phyloP scores from a whole-genome alignment of 768 basidiomycete genomes.

The Megacollybia marginata region DNA sequence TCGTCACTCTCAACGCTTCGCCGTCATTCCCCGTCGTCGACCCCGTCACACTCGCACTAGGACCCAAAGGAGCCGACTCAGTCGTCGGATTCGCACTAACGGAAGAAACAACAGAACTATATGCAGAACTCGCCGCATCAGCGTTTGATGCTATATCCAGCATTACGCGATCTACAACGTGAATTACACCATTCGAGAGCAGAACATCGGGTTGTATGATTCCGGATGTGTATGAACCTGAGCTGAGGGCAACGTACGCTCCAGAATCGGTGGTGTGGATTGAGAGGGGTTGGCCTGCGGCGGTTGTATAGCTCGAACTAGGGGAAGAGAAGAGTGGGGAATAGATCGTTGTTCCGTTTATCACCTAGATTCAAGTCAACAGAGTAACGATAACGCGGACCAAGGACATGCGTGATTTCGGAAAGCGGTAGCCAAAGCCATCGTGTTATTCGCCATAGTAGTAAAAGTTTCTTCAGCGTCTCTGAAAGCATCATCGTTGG shows the following conservation, averaged over 20 bases:
- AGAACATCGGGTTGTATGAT: slow-evolving; percentile 56
- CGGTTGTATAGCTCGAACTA: slow-evolving; percentile 36
- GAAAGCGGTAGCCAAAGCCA: slow-evolving; percentile 37
- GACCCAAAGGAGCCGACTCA: too few species aligned
- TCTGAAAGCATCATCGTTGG: slow-evolving; percentile 43
- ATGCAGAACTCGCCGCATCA: slow-evolving; percentile 47
- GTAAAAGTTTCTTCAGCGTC: slow-evolving; percentile 24
- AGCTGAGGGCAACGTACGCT: slow-evolving; percentile 36
- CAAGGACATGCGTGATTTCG: slow-evolving; percentile 49
- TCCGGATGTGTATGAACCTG: slow-evolving; percentile 31
- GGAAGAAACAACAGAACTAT: slow-evolving; percentile 15
- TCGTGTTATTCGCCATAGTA: slow-evolving; percentile 33
- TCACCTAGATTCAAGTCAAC: slow-evolving; percentile 27
- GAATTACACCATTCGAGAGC: slow-evolving; percentile 61
- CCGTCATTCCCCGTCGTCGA: too few species aligned
- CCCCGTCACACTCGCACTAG: too few species aligned
- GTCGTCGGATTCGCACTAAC: too few species aligned
- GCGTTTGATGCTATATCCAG: slow-evolving; percentile 34
- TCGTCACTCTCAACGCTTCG: too few species aligned
- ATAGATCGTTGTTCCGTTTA: slow-evolving; percentile 66
- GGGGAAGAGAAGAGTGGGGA: slow-evolving; percentile 35
- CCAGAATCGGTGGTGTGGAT: slow-evolving; percentile 53
- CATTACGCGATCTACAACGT: slow-evolving; percentile 51
- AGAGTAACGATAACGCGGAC: neutral
- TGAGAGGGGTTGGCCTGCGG: slow-evolving; percentile 46